Conservation (phyloP, 2,329 filamentous ascomycete species). For the Fusarium nodosum region DNA sequence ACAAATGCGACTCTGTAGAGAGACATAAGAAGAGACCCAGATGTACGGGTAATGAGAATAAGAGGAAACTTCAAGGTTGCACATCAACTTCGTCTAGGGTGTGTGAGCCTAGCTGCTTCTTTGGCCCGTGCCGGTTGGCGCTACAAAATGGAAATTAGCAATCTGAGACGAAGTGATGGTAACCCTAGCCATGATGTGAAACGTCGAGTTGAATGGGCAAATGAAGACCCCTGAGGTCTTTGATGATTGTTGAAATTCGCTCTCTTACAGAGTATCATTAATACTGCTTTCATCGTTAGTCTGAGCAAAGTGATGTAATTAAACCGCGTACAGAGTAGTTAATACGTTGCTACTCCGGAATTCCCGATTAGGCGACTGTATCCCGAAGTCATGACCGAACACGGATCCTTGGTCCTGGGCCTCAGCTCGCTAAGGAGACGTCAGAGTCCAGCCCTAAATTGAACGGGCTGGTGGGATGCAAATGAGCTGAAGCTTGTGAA, state of each 20-base stretch:
- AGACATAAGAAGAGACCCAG: slow-evolving; percentile 9
- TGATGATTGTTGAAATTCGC: slow-evolving; percentile 9
- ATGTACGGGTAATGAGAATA: not conserved
- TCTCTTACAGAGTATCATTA: slow-evolving; percentile 9
- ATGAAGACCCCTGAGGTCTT: slow-evolving; percentile 27
- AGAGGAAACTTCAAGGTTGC: not conserved
- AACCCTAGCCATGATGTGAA: slow-evolving; percentile 43
- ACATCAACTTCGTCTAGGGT: slow-evolving; percentile 18
- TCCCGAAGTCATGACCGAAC: slow-evolving; percentile 7
- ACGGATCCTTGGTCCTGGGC: slow-evolving; percentile 4
- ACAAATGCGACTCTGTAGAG: slow-evolving; percentile 27
- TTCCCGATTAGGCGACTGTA: slow-evolving; percentile 19
- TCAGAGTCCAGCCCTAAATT: slow-evolving; percentile 31
- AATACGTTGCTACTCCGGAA: slow-evolving; percentile 4
- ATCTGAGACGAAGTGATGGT: slow-evolving; percentile 46
- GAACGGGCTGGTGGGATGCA: slow-evolving; percentile 9
- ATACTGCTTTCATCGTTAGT: not conserved
- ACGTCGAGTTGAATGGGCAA: slow-evolving; percentile 35
- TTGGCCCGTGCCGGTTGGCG: slow-evolving; percentile 30
- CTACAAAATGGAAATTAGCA: slow-evolving; percentile 45
- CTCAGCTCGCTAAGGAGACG: slow-evolving; percentile 16
- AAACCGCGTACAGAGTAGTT: slow-evolving; percentile 1
- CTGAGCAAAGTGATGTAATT: slow-evolving; percentile 8
- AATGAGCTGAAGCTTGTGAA: slow-evolving; percentile 18
- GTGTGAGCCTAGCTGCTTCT: slow-evolving; percentile 15